Conservation (phyloP, 1,284 basidiomycete genomes). For the Gymnopus androsaceus region DNA sequence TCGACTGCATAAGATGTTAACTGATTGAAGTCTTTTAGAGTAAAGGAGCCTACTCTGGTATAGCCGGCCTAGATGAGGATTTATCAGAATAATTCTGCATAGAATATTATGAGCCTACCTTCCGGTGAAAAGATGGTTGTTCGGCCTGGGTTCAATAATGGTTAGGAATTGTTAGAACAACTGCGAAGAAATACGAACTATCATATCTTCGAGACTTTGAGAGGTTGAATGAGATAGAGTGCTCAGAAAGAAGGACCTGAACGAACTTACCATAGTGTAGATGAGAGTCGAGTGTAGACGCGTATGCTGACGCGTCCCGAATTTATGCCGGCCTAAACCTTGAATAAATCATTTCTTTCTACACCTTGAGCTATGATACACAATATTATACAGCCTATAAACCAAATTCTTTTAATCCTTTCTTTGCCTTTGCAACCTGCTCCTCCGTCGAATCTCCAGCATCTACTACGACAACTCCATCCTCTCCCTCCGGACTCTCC, state of each 20-base stretch:
- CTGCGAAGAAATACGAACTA: constrained; percentile 52
- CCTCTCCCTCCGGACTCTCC: constrained; percentile 74
- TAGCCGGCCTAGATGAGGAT: constrained; percentile 64
- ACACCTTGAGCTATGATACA: too few relatives aligned
- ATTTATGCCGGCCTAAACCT: constrained; percentile 34
- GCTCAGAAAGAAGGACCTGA: background rate
- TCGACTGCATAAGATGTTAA: constrained; percentile 64
- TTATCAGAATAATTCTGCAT: constrained; percentile 17
- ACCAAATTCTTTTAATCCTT: constrained; percentile 30
- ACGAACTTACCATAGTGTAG: constrained; percentile 35
- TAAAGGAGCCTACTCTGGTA: constrained; percentile 75
- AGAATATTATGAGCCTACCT: constrained; percentile 51
- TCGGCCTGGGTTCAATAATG: constrained; percentile 60
- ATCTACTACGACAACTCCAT: constrained; percentile 68
- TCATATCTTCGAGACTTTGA: constrained; percentile 85
- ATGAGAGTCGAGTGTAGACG: constrained; percentile 10
- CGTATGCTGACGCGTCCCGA: constrained; percentile 43
- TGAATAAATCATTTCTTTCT: too few relatives aligned
- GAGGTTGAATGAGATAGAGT: background rate
- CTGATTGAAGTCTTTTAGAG: constrained; percentile 2
- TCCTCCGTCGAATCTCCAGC: constrained; percentile 57
- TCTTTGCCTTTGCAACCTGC: constrained; percentile 51
- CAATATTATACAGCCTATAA: background rate
- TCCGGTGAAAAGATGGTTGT: constrained; percentile 97
- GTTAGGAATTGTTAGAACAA: background rate